A percentile compares a stretch with the other conserved stretches of the same genome.
Evolutionary conservation across 2,329 filamentous ascomycete genomes (phyloP).

Genomic region (Phaeosphaeriaceae sp.): DNA sequence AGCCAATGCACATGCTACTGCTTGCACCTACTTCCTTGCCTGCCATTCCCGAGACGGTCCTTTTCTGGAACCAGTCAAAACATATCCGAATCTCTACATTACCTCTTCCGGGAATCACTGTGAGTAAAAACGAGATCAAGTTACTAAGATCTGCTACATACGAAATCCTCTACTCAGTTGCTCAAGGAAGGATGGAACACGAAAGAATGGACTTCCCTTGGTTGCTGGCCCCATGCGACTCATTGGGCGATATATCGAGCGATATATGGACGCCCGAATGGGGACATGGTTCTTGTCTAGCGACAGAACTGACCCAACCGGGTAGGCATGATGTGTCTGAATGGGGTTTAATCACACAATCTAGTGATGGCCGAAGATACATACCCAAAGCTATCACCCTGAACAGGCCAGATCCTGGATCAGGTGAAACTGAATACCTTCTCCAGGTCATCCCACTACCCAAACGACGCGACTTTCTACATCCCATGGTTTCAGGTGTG

Average conservation of each 20-base stretch:
- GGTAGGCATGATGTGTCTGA: conserved; percentile 4
- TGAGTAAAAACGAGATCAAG: conserved; percentile 24
- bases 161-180: conserved; percentile 33
- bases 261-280: conserved; percentile 14
- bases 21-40: conserved; percentile 30
- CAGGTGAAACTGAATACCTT: not conserved
- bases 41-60: conserved; percentile 18
- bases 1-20: conserved; percentile 29
- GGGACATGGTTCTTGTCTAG: conserved; percentile 2
- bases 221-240: conserved; percentile 34
- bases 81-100: conserved; percentile 26
- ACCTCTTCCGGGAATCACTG: conserved; percentile 5
- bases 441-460: conserved; percentile 52
- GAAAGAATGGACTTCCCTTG: conserved; percentile 37
- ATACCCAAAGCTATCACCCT: conserved; percentile 11
- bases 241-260: conserved; percentile 6
- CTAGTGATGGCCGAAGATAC: conserved; percentile 31
- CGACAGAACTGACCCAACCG: conserved; percentile 17
- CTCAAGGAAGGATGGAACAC: conserved; percentile 26
- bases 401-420: not conserved
- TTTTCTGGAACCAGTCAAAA: conserved; percentile 43
- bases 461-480: conserved; percentile 66
- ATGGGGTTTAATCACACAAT: conserved; percentile 34
- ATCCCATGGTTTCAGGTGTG: conserved; percentile 37
- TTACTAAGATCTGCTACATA: conserved; percentile 31